These are phyloP conservation scores for Phylloporus gajari DNA, from an alignment of 1,284 basidiomycete species.

Conservation along the genomic window DNA sequence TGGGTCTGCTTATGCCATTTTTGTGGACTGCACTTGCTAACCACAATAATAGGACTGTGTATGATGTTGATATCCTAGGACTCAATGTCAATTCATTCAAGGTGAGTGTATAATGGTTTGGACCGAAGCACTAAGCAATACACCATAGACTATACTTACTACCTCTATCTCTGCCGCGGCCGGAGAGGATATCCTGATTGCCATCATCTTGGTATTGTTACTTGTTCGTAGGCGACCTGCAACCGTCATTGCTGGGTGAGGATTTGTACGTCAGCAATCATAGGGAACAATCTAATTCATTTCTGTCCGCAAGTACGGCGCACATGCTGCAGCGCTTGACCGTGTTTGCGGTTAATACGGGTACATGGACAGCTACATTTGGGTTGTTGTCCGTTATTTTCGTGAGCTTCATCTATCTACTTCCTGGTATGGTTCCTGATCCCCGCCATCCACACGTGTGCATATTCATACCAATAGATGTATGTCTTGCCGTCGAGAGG, in stretches of 20 bases:
- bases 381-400: slow-evolving; percentile 22
- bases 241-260: slow-evolving; percentile 1
- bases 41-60: not conserved
- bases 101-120: not conserved
- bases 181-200: slow-evolving; percentile 16
- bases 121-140: too few relatives aligned
- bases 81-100: not conserved
- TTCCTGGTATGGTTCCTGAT: not conserved
- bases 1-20: slow-evolving; percentile 13
- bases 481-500: slow-evolving; percentile 2
- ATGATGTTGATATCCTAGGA: not conserved
- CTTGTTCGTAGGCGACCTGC: slow-evolving; percentile 10
- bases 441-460: not conserved
- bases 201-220: slow-evolving; percentile 12
- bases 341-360: slow-evolving; percentile 25
- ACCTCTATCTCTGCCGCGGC: slow-evolving; percentile 14
- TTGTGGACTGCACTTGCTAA: not conserved
- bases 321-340: slow-evolving; percentile 25
- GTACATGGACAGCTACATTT: slow-evolving; percentile 26
- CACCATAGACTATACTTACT: too few relatives aligned
- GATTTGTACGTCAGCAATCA: too few relatives aligned
- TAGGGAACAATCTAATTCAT: not conserved
- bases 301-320: slow-evolving; percentile 15
- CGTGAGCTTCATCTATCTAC: slow-evolving; percentile 8
- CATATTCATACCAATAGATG: slow-evolving; percentile 1